Percentiles rank a stretch among this genome's conserved stretches.
These are phyloP conservation scores for Trichothecium sympodiale DNA, from an alignment of 2,329 filamentous ascomycete species.

Conservation along the genomic window DNA sequence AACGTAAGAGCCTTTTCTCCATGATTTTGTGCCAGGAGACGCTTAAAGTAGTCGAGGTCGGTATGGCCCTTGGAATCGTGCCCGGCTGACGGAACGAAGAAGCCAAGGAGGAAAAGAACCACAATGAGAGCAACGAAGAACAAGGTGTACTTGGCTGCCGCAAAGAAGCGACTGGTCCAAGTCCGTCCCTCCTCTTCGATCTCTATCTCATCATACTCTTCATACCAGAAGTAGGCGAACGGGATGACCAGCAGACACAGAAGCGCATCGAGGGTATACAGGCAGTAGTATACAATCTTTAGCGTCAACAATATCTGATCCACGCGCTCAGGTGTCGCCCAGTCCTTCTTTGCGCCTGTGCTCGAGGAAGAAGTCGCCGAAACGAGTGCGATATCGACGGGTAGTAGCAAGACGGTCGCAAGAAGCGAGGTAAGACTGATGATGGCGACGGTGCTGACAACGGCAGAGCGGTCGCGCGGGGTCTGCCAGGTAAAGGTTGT, in stretches of 20 bases:
- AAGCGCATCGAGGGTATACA: constrained; percentile 85
- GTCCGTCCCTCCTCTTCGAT: constrained; percentile 72
- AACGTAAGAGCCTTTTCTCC: constrained; percentile 91
- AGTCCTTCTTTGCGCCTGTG: constrained; percentile 79
- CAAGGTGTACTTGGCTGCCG: constrained; percentile 84
- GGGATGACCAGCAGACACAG: constrained; percentile 84
- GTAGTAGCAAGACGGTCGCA: constrained; percentile 83
- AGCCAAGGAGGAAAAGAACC: constrained; percentile 80
- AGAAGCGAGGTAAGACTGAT: constrained; percentile 78
- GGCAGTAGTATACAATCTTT: constrained; percentile 80
- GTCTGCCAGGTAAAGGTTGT: constrained; percentile 91
- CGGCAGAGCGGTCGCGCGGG: constrained; percentile 70
- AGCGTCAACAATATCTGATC: constrained; percentile 69
- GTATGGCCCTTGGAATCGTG: constrained; percentile 53
- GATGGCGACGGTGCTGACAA: constrained; percentile 76
- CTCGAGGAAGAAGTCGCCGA: constrained; percentile 73
- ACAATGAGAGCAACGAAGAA: constrained; percentile 72
- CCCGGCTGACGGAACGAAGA: constrained; percentile 79
- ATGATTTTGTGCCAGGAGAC: constrained; percentile 65
- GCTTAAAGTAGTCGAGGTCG: constrained; percentile 87
- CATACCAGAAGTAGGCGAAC: constrained; percentile 96
- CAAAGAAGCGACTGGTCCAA: constrained; percentile 59
- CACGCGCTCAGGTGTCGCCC: constrained; percentile 77
- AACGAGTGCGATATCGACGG: constrained; percentile 89
- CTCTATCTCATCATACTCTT: constrained; percentile 91